Percentiles rank a stretch among this genome's conserved stretches.
Conservation (phyloP, 306 rosid genomes). For the Glycyrrhiza uralensis region DNA sequence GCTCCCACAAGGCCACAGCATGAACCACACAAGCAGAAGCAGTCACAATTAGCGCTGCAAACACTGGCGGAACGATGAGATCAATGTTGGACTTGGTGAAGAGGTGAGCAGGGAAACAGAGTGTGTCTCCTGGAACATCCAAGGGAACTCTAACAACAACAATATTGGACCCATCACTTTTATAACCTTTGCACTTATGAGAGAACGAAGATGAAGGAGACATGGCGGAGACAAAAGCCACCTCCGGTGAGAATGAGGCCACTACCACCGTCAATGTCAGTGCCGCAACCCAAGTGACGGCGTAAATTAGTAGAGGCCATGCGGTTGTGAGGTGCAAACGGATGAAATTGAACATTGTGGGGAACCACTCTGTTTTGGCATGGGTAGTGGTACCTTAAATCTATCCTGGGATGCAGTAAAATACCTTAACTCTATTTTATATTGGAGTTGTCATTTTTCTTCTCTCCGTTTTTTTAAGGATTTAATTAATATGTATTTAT, state of each 20-base stretch:
- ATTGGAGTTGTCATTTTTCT: no score
- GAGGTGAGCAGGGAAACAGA: conserved; percentile 57
- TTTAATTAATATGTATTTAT: no score
- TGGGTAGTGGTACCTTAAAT: no score
- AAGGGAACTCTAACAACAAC: conserved; percentile 52
- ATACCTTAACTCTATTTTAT: no score
- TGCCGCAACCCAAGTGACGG: conserved; percentile 51
- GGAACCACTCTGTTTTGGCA: neutral
- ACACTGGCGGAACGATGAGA: conserved; percentile 56
- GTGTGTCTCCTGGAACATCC: conserved; percentile 48
- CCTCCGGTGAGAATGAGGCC: conserved; percentile 65
- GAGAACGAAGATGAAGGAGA: conserved; percentile 48
- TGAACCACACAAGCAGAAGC: conserved; percentile 59
- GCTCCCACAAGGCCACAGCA: conserved; percentile 57
- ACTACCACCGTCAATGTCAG: conserved; percentile 61
- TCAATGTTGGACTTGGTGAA: conserved; percentile 53
- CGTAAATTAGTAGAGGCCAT: conserved; percentile 51
- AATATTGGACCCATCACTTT: conserved; percentile 1
- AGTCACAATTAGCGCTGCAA: conserved; percentile 60
- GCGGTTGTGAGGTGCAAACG: conserved; percentile 27
- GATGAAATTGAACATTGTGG: conserved; percentile 34
- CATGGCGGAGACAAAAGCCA: conserved; percentile 65
- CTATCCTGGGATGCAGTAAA: no score
- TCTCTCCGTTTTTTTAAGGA: no score
- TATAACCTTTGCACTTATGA: conserved; percentile 29